These are phyloP conservation scores for Colletotrichum neosansevieriae DNA, from an alignment of 2,329 filamentous ascomycete genomes.

Conservation along the genomic window DNA sequence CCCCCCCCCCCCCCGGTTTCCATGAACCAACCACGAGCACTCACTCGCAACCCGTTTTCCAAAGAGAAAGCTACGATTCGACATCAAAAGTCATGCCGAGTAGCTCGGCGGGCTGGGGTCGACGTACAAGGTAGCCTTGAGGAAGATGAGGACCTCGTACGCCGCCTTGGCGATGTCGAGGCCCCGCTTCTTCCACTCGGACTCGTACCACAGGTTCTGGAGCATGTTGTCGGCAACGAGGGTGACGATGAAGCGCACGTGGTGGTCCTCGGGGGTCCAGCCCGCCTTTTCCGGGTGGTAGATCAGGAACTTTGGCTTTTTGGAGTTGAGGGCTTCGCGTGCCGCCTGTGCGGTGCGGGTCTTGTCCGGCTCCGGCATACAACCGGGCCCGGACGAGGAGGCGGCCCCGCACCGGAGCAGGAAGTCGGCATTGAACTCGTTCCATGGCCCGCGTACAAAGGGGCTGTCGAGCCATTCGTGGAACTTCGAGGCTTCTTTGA, in stretches of 20 bases:
- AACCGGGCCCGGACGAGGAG: background rate
- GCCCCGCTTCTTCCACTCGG: constrained; percentile 48
- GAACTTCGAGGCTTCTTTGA: constrained; percentile 50
- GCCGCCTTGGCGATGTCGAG: constrained; percentile 50
- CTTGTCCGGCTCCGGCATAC: constrained; percentile 51
- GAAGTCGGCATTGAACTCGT: constrained; percentile 52
- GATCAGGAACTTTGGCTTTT: constrained; percentile 48
- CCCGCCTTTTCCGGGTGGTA: constrained; percentile 52
- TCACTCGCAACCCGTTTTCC: background rate
- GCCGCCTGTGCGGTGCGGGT: constrained; percentile 46
- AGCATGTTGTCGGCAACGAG: constrained; percentile 52
- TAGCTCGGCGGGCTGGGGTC: constrained; percentile 48
- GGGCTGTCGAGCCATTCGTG: constrained; percentile 51
- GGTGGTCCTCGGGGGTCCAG: constrained; percentile 53
- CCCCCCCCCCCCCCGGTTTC: too few species aligned
- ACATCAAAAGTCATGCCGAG: constrained; percentile 29
- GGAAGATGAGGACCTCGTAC: constrained; percentile 53
- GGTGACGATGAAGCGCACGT: constrained; percentile 53
- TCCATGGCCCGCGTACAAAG: constrained; percentile 51
- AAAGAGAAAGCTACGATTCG: background rate
- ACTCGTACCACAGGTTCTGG: constrained; percentile 48
- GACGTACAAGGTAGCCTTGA: constrained; percentile 44
- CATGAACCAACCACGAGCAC: too few species aligned
- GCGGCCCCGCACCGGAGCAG: constrained; percentile 41
- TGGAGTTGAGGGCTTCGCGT: constrained; percentile 48